Evolutionary conservation across 805 yeast species (phyloP), one percentile per base, ranked within the genome.

Genomic region (Yarrowia sp.): DNA sequence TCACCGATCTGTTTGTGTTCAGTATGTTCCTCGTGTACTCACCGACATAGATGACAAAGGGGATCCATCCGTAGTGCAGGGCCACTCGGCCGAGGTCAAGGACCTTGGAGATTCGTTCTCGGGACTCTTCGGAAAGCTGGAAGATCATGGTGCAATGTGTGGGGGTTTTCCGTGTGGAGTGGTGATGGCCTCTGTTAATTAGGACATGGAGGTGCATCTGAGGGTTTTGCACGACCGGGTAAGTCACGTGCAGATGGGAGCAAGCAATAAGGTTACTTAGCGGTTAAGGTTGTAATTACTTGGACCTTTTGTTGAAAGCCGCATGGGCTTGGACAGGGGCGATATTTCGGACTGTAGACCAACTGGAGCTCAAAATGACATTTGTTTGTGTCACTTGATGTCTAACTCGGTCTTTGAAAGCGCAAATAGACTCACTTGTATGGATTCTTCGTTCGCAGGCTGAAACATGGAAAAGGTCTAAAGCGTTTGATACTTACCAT

Each of bases 21-120:
- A 19, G 19, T 19, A 19, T 19, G 19, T 19, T 19, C 19, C 19
- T 19, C 19, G 19, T 19, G 19, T 63, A 71, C 75, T 35, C 68
- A 73, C 79, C 99, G 74, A 95, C 82, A 83, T 95, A 95, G 77
- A 95, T 83, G 73, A 95, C 89, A 77, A 95, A 90, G 69, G 99
- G 99, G 75, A 95, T 89, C 91, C 97, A 95, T 58, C 98, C 98
- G 80, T 92, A 95, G 81, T 96, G 99, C 70, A 94, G 90, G 75
- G 89, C 85, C 67, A 91, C 90, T 78, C 92, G 91, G 72, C 97
- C 87, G 74, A 91, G 83, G 74, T 90, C 96, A 73, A 92, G 82
- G 72, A 93, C 82, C 79, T 89, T 91, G 78, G 88, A 81, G 79
- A 95, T 86, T 82, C 98, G 92, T 83, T 95, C 99, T 59, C 65